Evolutionary conservation across 176 grass and related monocot species (phyloP), one percentile per base, ranked within the genome.

Genomic region (Oropetium thomaeum): DNA sequence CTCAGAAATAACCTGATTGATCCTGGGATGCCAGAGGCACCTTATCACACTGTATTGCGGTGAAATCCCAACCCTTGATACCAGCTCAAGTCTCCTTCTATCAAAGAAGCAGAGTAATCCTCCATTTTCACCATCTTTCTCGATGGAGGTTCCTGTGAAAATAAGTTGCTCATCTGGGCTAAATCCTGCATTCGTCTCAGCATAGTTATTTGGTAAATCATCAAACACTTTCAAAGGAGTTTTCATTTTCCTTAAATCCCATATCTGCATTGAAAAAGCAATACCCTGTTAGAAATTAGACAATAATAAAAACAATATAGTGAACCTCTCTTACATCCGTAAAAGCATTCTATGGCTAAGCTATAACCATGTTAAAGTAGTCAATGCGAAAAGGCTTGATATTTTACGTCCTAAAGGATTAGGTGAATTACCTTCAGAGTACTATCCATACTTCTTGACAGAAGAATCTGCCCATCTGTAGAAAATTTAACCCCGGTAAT

Each of bases 401-500:
- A 61, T 20, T 53, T 85, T 38, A n/a, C 47, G 29, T 69, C 35
- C 67, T 61, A 57, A 69, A 17, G 69, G 32, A 35, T 25, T 32
- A 22, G 30, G 40, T 62, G 67, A 60, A 74, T 77, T 85, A 90
- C 95, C 95, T 98, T 98, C 42, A 98, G 67, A 35, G 90, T 98
- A 89, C 79, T 77, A 82, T 98, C 95, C 86, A 90, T 92, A 71
- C 95, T 98, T 77, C 95, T 92, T 60, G 95, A 98, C 73, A 98
- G 81, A 84, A 98, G 88, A 78, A 92, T 87, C 58, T 92, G 88
- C 14, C 95, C 95, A 72, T 94, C 95, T 76, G 89, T 87, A 79
- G 95, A 98, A 74, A 98, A 86, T 63, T 94, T 98, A 30, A 98
- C 83, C 17, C 95, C 90, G 64, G 95, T 98, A 51, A 98, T 98